Base-by-base conservation (phyloP, 2,329 filamentous ascomycete species). In the Neopestalotiopsis sp. region DNA sequence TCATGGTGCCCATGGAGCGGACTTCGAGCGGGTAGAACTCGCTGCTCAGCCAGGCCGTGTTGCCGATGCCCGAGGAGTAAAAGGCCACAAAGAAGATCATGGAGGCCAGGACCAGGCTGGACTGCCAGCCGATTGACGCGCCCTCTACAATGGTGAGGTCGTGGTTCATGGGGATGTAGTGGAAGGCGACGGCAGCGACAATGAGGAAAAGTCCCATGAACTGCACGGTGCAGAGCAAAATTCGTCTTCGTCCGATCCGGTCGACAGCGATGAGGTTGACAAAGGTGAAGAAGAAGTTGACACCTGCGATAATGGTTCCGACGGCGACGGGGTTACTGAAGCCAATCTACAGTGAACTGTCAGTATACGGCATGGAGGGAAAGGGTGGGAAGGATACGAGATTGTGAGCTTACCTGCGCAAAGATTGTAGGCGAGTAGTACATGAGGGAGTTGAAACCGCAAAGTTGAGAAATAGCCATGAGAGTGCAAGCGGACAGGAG, bases 221-320 rank as follows among this genome's bases (percentile, higher is more conserved):
- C 17, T 56, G 64, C 7, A 66, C 49, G 32, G 64, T 66, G 32
- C 42, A 57, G 13, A 66, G 64, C 13, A 66, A 17, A n/a, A 66
- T 66, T 30, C 64, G 64, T 24, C 64, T 12, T 1, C 64, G 45
- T 2, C 64, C 64, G 6, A 66, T 34, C 0, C 49, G 42, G 10
- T 66, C 64, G 12, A 66, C 64, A 20, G 53, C 42, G 24, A 66
- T 57, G 49, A 66, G 64, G 49, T 66, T 66, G 64, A 66, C 49
- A 32, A 56, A 66, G 24, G 64, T 66, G 30, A 66, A 66, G 64
- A 66, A 57, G 28, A 66, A 66, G 64, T 66, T 66, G 20, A 58
- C 49, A 34, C 45, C 64, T 7, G 64, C 64, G 45, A 66, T 66
- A 24, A 66, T 58, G 17, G 64, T 66, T 14, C 64, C 64, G 64